phyloP scores from a whole-genome alignment of 2,329 filamentous ascomycete genomes.

The Grosmannia huntii region DNA sequence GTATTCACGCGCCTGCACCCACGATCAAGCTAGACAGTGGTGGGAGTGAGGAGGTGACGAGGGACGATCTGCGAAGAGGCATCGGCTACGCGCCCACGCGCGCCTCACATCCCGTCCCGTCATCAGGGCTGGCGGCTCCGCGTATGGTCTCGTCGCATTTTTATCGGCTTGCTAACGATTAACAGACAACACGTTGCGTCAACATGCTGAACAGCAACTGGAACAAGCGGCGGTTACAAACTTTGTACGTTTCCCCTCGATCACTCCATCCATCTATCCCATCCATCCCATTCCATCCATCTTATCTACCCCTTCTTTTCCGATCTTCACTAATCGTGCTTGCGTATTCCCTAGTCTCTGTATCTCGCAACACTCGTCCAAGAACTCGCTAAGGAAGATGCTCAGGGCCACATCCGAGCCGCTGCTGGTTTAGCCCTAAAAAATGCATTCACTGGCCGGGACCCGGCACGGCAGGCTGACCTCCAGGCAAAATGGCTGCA shows the following conservation, averaged over 20 bases:
- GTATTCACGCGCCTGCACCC: constrained; percentile 2
- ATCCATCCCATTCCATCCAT: no score
- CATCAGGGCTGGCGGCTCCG: background rate
- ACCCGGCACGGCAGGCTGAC: constrained; percentile 73
- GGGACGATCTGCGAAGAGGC: constrained; percentile 2
- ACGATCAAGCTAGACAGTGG: background rate
- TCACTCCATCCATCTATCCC: background rate
- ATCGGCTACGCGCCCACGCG: background rate
- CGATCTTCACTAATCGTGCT: background rate
- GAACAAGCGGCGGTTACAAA: constrained; percentile 84
- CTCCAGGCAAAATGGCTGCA: constrained; percentile 89
- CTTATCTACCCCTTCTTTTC: background rate
- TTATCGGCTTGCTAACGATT: background rate
- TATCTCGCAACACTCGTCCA: constrained; percentile 89
- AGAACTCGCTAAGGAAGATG: constrained; percentile 84
- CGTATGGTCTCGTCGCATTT: constrained; percentile 11
- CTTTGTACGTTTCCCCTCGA: constrained; percentile 53
- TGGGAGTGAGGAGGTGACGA: background rate
- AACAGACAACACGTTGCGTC: constrained; percentile 76
- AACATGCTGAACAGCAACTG: constrained; percentile 88
- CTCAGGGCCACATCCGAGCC: constrained; percentile 72
- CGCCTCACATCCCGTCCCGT: background rate
- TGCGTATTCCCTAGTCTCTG: constrained; percentile 49
- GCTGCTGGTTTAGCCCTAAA: constrained; percentile 94
- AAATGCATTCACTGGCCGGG: constrained; percentile 93